Evolutionary conservation across 805 yeast genomes (phyloP), one percentile per base, ranked within the genome.

Genomic region (Ogataea saltuana): DNA sequence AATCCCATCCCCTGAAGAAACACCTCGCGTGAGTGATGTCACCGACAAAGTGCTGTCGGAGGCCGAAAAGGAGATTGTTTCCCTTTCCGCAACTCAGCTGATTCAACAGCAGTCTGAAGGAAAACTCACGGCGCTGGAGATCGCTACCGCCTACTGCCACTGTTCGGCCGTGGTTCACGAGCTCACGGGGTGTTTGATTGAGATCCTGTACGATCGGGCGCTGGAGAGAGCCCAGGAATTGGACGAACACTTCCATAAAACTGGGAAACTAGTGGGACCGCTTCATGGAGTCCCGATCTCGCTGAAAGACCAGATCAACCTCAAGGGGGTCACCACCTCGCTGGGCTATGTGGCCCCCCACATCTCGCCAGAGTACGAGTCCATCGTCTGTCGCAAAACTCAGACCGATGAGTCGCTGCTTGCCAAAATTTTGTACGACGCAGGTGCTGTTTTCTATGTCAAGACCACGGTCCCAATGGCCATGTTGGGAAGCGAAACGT

Each of bases 221-320:
- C 54, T 64, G 35, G 44, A 54, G 28, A 61, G 67, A 36, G 77
- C 78, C 1, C 41, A 60, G 30, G 59, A 59, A 39, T 54, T 71
- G 44, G 76, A 71, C 37, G 61, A 61, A 3, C 59, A 63, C 48
- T 67, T 55, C 34, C 44, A 58, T 19, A 32, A 32, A 10, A 53
- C 63, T 17, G 71, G 71, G 2, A 55, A 62, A 39, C 50, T 68
- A 2, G 53, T 65, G n/a, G 76, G 75, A 26, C 72, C 69, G 13
- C 61, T 70, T 37, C 76, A 69, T 47, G 76, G 75, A 4, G 54
- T 71, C 33, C 77, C 76, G 1, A 53, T 72, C 15, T 71, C 75
- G 0, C 56, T 71, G 32, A 72, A 72, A 49, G 76, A 72, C 50
- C 75, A 70, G 50, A 60, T 68, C 50, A 57, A 63, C 44, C 60